These are phyloP conservation scores for Malus hybrid DNA, from an alignment of 331 rosid species.

Conservation along the genomic window DNA sequence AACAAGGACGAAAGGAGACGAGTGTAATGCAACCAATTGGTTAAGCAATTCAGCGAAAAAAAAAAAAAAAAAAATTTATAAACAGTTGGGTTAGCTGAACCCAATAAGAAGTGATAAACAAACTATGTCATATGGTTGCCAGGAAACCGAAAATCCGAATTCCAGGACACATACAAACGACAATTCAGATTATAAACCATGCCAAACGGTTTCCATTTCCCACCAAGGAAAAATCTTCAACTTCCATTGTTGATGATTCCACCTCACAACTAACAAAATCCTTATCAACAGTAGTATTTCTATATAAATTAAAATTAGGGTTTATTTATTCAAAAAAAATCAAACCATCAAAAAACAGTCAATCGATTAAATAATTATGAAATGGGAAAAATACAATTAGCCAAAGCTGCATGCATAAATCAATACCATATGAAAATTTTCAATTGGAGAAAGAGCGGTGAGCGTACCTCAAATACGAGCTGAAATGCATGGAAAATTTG, in stretches of 20 bases:
- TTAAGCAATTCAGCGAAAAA: not conserved
- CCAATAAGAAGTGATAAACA: not conserved
- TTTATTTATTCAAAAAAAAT: not conserved
- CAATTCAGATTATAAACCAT: not conserved
- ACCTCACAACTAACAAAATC: not conserved
- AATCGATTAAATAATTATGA: not conserved
- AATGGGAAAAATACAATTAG: not conserved
- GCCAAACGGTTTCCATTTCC: not conserved
- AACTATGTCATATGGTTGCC: not conserved
- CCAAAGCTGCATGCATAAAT: not conserved
- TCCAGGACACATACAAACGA: not conserved
- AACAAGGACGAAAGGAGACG: not conserved
- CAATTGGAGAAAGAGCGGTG: not conserved
- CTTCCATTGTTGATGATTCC: constrained; percentile 7
- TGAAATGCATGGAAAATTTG: constrained; percentile 16
- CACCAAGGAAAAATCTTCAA: not conserved
- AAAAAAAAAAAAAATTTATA: not conserved
- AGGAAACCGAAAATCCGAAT: not conserved
- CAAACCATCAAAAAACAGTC: not conserved
- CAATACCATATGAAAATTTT: not conserved
- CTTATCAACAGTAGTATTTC: not conserved
- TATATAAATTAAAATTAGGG: not conserved
- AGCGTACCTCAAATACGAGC: constrained; percentile 27
- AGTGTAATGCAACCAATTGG: not conserved
- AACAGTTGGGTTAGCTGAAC: not conserved